phyloP scores from a whole-genome alignment of 495 filamentous ascomycete species.

The Aspergillus affinis region DNA sequence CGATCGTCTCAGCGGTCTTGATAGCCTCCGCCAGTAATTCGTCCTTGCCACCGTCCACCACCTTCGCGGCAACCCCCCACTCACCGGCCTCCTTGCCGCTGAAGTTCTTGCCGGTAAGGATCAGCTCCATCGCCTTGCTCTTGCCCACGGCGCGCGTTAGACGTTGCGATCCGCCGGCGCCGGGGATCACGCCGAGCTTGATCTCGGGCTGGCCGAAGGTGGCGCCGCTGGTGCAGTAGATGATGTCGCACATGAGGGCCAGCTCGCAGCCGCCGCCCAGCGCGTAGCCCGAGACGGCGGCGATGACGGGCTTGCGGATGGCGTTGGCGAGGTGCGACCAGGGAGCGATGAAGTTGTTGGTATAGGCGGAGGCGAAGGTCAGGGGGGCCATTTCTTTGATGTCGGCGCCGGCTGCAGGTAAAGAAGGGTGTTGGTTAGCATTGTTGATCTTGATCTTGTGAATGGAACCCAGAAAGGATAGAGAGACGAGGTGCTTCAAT shows the following conservation, averaged over 20 bases:
- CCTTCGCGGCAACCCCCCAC: constrained; percentile 86
- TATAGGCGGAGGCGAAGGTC: constrained; percentile 83
- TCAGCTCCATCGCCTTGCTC: constrained; percentile 87
- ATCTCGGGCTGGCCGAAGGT: constrained; percentile 97
- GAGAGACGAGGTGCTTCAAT: background rate
- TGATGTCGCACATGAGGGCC: constrained; percentile 94
- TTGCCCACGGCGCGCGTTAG: constrained; percentile 87
- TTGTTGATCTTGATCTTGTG: constrained; percentile 1
- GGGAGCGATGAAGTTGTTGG: constrained; percentile 82
- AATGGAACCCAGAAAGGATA: background rate
- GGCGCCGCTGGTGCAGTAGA: constrained; percentile 81
- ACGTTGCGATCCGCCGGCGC: constrained; percentile 89
- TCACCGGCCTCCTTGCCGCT: constrained; percentile 75
- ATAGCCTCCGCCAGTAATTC: constrained; percentile 75
- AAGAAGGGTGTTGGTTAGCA: background rate
- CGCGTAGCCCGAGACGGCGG: constrained; percentile 90
- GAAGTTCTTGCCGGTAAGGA: constrained; percentile 84
- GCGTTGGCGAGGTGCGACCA: constrained; percentile 81
- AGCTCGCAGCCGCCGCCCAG: constrained; percentile 95
- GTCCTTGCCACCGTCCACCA: constrained; percentile 74
- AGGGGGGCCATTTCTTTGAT: constrained; percentile 98
- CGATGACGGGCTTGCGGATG: constrained; percentile 89
- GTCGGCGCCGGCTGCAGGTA: constrained; percentile 74
- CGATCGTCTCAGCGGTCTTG: constrained; percentile 85
- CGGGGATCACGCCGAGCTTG: constrained; percentile 88